Conservation (phyloP, 225 moss, liverwort and hornwort genomes). For the Straminergon stramineum region DNA sequence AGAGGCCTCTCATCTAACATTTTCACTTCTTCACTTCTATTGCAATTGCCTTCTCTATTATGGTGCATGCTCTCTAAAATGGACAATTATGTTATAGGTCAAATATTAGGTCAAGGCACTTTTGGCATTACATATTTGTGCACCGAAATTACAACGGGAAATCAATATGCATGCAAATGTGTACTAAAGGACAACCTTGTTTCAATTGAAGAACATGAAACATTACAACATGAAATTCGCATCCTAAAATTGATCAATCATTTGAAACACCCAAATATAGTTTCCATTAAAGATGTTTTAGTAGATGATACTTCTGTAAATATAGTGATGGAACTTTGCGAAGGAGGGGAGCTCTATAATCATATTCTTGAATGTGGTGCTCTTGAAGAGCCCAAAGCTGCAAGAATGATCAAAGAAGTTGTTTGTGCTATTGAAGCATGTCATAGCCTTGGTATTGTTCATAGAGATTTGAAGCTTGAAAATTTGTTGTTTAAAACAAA, state of each 20-base stretch:
- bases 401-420: background rate
- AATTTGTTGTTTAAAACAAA: background rate
- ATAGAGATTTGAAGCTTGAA: background rate
- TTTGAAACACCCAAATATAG: background rate
- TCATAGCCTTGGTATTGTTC: background rate
- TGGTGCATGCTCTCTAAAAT: background rate
- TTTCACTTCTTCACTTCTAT: background rate
- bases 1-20: background rate
- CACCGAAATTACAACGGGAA: fast-evolving
- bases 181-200: background rate
- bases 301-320: background rate
- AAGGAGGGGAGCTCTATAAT: background rate
- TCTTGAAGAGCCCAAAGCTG: background rate
- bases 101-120: background rate
- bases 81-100: background rate
- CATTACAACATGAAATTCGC: background rate
- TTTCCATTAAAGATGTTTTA: background rate
- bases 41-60: background rate
- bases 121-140: background rate
- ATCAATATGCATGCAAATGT: background rate
- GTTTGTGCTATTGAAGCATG: background rate
- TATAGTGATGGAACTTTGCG: background rate
- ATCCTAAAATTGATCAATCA: background rate
- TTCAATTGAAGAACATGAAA: fast-evolving
- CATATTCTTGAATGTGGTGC: background rate